These are phyloP conservation scores for Fusarium austroafricanum DNA, from an alignment of 2,329 filamentous ascomycete species.

Conservation along the genomic window DNA sequence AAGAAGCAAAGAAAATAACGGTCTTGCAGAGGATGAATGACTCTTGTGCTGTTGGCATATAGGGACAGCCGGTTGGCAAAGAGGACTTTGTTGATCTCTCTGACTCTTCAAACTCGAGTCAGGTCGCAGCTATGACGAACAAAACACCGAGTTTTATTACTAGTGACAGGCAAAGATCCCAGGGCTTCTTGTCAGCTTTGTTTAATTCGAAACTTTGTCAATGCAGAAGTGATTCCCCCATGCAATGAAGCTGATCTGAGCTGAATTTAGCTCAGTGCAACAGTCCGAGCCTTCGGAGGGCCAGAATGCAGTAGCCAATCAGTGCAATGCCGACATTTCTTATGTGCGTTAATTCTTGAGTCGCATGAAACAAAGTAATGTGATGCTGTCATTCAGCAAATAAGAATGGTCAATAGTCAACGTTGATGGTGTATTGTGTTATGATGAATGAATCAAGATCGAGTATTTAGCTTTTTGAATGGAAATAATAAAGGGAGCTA, in stretches of 20 bases:
- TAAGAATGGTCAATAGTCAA: not conserved
- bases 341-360: not conserved
- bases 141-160: not conserved
- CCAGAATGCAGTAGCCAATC: slow-evolving; percentile 22
- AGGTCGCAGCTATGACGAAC: not conserved
- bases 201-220: slow-evolving; percentile 16
- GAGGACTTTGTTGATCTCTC: slow-evolving; percentile 13
- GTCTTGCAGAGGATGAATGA: not conserved
- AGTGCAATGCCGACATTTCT: slow-evolving; percentile 17
- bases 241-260: slow-evolving; percentile 3
- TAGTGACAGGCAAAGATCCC: not conserved
- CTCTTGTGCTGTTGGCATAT: not conserved
- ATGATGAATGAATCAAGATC: slow-evolving; percentile 17
- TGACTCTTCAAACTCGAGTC: slow-evolving; percentile 27
- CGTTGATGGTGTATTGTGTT: slow-evolving; percentile 7
- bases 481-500: slow-evolving; percentile 5
- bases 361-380: not conserved
- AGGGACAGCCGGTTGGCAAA: slow-evolving; percentile 6
- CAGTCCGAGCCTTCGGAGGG: slow-evolving; percentile 9
- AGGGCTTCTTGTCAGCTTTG: slow-evolving; percentile 26
- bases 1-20: slow-evolving; percentile 1
- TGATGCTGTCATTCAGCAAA: slow-evolving; percentile 6
- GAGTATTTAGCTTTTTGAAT: not conserved
- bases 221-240: slow-evolving; percentile 3
- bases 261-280: slow-evolving; percentile 16